phyloP scores from a whole-genome alignment of 2,329 filamentous ascomycete genomes.

The Monosporascus sp. region DNA sequence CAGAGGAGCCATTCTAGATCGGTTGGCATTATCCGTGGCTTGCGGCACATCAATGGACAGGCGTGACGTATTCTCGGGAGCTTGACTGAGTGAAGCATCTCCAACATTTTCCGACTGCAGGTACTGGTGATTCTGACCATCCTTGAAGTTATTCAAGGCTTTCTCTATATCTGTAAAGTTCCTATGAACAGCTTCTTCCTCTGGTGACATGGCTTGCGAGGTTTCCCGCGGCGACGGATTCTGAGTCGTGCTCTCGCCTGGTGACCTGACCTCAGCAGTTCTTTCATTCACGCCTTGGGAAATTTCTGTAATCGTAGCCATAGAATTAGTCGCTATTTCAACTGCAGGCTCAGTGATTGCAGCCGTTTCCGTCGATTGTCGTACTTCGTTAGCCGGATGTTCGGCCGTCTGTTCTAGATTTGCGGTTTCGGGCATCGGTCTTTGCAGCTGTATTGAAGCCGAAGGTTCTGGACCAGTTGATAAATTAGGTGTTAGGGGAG shows the following conservation, averaged over 20 bases:
- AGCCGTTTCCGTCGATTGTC: neutral
- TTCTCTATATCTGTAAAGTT: slow-evolving; percentile 16
- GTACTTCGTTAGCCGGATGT: neutral
- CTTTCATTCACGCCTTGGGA: neutral
- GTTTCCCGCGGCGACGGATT: slow-evolving; percentile 7
- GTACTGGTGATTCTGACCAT: slow-evolving; percentile 13
- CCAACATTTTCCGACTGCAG: slow-evolving; percentile 12
- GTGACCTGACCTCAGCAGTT: neutral
- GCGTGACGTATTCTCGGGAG: slow-evolving; percentile 7
- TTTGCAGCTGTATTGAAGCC: neutral
- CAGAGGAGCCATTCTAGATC: slow-evolving; percentile 15
- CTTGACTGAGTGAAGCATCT: slow-evolving; percentile 12
- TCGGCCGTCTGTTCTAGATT: neutral
- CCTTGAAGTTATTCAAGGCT: slow-evolving; percentile 13
- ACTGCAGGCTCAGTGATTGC: neutral
- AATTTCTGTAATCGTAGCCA: neutral
- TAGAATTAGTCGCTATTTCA: neutral
- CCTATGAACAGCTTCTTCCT: slow-evolving; percentile 6
- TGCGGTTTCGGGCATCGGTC: neutral
- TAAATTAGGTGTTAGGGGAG: neutral
- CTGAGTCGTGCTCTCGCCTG: neutral
- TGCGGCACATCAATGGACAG: slow-evolving; percentile 2
- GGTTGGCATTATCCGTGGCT: slow-evolving; percentile 2
- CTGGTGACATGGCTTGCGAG: slow-evolving; percentile 7
- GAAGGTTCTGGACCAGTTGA: slow-evolving; percentile 1